These are phyloP conservation scores for Actinomortierella wolfii DNA, from an alignment of 371 early-diverging fungal species.

Conservation along the genomic window DNA sequence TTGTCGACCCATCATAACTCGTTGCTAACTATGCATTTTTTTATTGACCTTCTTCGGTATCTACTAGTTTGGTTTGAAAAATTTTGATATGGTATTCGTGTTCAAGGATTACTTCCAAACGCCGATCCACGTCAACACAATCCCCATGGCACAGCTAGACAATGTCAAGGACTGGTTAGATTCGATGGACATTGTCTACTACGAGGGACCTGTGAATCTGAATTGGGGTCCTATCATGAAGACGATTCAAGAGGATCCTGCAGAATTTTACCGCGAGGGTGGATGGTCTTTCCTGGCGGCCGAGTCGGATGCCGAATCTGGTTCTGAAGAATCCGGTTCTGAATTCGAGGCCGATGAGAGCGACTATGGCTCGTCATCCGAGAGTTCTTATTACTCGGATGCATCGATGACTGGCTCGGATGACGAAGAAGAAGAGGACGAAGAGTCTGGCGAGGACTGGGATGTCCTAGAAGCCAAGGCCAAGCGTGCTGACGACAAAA, in stretches of 20 bases:
- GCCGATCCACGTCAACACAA: conserved; percentile 96
- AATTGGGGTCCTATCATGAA: conserved; percentile 99
- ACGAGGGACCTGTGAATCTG: conserved; percentile 97
- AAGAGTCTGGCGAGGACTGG: conserved; percentile 66
- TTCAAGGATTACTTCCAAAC: conserved; percentile 93
- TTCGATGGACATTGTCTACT: conserved; percentile 94
- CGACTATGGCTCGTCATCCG: conserved; percentile 59
- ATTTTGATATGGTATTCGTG: conserved; percentile 99
- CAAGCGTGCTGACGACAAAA: conserved; percentile 65
- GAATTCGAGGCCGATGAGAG: conserved; percentile 63
- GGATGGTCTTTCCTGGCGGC: conserved; percentile 95
- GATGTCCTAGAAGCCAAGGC: conserved; percentile 84
- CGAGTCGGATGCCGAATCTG: conserved; percentile 64
- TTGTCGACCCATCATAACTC: not conserved
- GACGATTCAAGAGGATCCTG: conserved; percentile 96
- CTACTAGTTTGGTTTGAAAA: conserved; percentile 92
- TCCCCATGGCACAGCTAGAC: conserved; percentile 94
- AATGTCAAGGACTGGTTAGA: conserved; percentile 99
- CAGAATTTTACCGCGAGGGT: conserved; percentile 94
- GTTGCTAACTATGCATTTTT: not conserved
- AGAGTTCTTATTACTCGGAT: conserved; percentile 71
- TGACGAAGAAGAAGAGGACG: conserved; percentile 23
- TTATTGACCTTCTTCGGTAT: not conserved
- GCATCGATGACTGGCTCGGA: conserved; percentile 65
- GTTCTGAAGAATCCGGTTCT: conserved; percentile 61